Evolutionary conservation across 2,329 filamentous ascomycete species (phyloP).

Genomic region (Fusarium sacchari): DNA sequence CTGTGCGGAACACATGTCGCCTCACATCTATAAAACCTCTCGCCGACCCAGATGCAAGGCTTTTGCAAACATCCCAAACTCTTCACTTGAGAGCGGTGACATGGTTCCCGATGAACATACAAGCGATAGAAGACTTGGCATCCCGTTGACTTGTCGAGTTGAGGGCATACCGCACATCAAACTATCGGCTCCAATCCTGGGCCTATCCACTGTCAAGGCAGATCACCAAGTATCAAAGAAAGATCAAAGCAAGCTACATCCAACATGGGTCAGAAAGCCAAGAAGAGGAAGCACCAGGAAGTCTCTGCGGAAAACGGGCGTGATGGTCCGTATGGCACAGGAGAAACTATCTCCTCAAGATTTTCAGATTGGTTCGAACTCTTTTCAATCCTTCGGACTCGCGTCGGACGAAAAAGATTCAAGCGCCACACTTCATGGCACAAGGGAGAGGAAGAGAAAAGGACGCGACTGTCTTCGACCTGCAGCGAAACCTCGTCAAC

Average conservation of each 20-base stretch:
- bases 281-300: not conserved
- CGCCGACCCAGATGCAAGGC: not conserved
- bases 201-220: not conserved
- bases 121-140: slow-evolving; percentile 13
- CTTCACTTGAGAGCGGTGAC: not conserved
- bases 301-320: not conserved
- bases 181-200: slow-evolving; percentile 13
- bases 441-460: not conserved
- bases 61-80: not conserved
- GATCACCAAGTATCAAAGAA: not conserved
- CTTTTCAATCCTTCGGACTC: not conserved
- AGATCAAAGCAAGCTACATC: slow-evolving; percentile 4
- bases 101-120: not conserved
- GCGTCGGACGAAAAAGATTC: not conserved
- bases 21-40: slow-evolving; percentile 5
- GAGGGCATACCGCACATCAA: slow-evolving; percentile 17
- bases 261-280: slow-evolving; percentile 12
- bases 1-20: not conserved
- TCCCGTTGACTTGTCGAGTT: slow-evolving; percentile 6
- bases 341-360: not conserved
- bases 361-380: not conserved
- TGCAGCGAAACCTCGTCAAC: not conserved
- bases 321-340: not conserved
- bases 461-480: not conserved
- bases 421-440: not conserved